These are phyloP conservation scores for Dendrobium chrysotoxum DNA, from an alignment of 106 monocot genomes.

Conservation along the genomic window DNA sequence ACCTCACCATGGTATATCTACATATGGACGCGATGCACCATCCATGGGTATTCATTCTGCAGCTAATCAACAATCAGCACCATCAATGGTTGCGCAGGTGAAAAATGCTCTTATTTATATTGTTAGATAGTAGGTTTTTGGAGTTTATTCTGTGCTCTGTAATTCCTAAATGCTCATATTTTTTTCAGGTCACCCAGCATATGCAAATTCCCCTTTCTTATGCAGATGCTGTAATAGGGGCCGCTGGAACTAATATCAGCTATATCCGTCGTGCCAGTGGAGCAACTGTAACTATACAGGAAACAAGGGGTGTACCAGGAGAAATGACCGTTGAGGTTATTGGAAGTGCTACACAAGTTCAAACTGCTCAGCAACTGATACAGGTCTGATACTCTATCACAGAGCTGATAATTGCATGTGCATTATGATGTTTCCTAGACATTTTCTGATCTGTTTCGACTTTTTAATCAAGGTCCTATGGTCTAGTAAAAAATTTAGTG, in stretches of 20 bases:
- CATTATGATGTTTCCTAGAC: no score
- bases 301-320: constrained; percentile 79
- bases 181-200: constrained; percentile 72
- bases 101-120: neutral
- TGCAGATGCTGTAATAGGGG: constrained; percentile 91
- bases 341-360: constrained; percentile 79
- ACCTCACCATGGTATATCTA: constrained; percentile 64
- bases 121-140: neutral
- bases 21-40: constrained; percentile 65
- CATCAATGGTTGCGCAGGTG: constrained; percentile 46
- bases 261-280: constrained; percentile 94
- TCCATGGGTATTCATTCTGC: constrained; percentile 28
- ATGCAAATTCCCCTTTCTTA: constrained; percentile 93
- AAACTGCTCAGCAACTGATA: constrained; percentile 89
- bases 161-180: no score
- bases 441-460: no score
- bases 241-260: constrained; percentile 85
- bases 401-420: neutral
- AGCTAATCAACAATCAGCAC: constrained; percentile 27
- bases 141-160: neutral
- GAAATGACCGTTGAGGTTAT: constrained; percentile 97
- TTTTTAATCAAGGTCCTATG: no score
- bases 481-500: no score
- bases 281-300: constrained; percentile 91
- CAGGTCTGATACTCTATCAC: constrained; percentile 26